Percentiles rank a stretch among this genome's conserved stretches.
Conservation (phyloP, 2,329 filamentous ascomycete genomes). For the Polytolypa hystricis region DNA sequence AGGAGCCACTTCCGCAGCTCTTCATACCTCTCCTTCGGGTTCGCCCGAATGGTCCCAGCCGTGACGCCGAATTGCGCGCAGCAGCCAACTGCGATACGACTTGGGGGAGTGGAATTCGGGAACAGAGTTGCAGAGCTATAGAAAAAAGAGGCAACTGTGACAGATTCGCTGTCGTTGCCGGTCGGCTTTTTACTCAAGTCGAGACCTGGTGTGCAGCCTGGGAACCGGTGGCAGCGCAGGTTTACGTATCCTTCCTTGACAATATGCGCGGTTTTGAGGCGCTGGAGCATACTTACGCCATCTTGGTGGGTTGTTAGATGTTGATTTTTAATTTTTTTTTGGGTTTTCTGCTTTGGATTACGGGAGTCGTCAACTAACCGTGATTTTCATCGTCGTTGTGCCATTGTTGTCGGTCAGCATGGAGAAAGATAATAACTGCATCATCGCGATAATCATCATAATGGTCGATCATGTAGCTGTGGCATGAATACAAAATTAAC, state of each 20-base stretch:
- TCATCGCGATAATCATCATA: conserved; percentile 34
- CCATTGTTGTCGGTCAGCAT: conserved; percentile 20
- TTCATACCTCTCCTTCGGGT: conserved; percentile 43
- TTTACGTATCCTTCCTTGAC: conserved; percentile 44
- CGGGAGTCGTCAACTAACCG: not conserved
- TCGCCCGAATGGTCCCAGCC: conserved; percentile 38
- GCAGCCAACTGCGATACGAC: conserved; percentile 46
- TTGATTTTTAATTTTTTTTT: not conserved
- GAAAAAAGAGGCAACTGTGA: conserved; percentile 16
- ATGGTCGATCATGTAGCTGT: conserved; percentile 36
- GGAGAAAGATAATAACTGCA: conserved; percentile 36
- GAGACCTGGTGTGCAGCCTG: conserved; percentile 37
- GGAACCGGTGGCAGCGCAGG: conserved; percentile 48
- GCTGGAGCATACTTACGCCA: conserved; percentile 3
- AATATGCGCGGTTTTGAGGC: conserved; percentile 1
- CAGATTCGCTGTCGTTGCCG: conserved; percentile 13
- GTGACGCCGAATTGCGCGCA: conserved; percentile 58
- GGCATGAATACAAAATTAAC: not conserved
- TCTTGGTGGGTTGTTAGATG: conserved; percentile 1
- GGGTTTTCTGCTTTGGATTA: not conserved
- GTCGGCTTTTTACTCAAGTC: conserved; percentile 3
- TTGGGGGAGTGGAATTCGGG: conserved; percentile 27
- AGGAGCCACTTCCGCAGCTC: conserved; percentile 50
- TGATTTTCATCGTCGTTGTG: conserved; percentile 5
- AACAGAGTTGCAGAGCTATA: not conserved